Base-by-base conservation (phyloP, 73 alveolate genomes). In the Breviolum minutum region DNA sequence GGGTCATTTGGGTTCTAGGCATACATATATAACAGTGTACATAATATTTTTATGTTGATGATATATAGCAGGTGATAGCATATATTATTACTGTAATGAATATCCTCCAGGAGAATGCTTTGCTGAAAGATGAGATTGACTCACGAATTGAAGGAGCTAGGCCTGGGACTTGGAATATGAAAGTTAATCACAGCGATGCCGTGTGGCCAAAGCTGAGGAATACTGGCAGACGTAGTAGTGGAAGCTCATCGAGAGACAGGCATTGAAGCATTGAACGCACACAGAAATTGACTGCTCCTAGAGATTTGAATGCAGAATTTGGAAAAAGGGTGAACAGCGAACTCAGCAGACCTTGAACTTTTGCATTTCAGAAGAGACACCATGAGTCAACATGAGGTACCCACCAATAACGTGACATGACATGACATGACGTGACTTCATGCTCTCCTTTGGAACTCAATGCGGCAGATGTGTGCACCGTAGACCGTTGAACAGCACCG, bases 91-190 rank as follows among this genome's bases (percentile, higher is more conserved):
- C n/a, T 68, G 17, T 68, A 19, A 9, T 2, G 32, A 73, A 73
- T 27, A 19, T 73, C 32, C 83, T 73, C 83, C 64, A 92, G 98
- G 98, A 92, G 27, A 92, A 92, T 76, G 68, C 98, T 3, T 27
- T 92, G 69, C 90, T 92, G 98, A 92, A 92, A 81, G 98, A 92
- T 92, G 98, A 80, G 77, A 92, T 92, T 48, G 98, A 92, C 60
- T 84, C 86, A 24, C 85, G 98, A 54, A 92, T 92, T 60, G 98
- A 92, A 32, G 98, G 98, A 92, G 98, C 98, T 40, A 92, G 98
- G 91, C 69, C 80, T 11, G 62, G 71, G 32, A 61, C 61, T 61
- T 74, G 19, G 12, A 13, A 40, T 14, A 5, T 60, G 66, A 71
- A 0, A 71, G 19, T 8, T 12, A 12, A 13, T 54, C 19, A 71